A percentile compares a stretch with the other conserved stretches of the same genome.
Evolutionary conservation across 371 early-diverging fungal genomes (phyloP).

Genomic region (Mortierella sp.): DNA sequence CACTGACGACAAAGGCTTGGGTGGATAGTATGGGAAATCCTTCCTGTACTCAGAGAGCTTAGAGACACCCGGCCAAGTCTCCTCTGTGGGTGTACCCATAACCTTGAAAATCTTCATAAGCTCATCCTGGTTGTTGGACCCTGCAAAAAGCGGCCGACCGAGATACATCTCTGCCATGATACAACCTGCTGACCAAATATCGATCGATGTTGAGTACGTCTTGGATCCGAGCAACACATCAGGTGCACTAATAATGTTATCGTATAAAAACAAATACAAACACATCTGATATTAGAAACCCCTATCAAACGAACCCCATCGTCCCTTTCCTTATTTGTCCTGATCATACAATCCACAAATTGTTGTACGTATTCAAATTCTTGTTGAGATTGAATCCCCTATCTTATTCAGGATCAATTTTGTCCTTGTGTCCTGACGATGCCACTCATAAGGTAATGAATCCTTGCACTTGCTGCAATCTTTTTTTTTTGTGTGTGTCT

Average conservation of each 20-base stretch:
- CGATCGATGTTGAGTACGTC: constrained; percentile 97
- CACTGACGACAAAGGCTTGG: constrained; percentile 71
- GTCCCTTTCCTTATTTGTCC: background rate
- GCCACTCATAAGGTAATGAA: background rate
- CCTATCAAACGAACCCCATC: background rate
- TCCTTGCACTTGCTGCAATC: background rate
- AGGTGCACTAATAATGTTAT: constrained; percentile 78
- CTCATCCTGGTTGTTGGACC: constrained; percentile 94
- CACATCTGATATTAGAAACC: background rate
- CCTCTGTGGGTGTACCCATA: constrained; percentile 90
- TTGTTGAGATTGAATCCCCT: background rate
- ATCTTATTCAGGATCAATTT: background rate
- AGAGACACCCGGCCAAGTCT: constrained; percentile 90
- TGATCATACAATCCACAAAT: too few species aligned
- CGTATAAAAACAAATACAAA: background rate
- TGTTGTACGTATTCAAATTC: background rate
- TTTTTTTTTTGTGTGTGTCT: background rate
- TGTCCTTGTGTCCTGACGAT: background rate
- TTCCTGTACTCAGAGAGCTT: constrained; percentile 91
- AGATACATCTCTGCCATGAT: constrained; percentile 97
- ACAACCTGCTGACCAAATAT: constrained; percentile 99
- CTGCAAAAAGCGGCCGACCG: constrained; percentile 96
- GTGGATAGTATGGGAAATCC: constrained; percentile 80
- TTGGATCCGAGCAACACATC: constrained; percentile 97
- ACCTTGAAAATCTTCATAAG: constrained; percentile 88